phyloP scores from a whole-genome alignment of 1,284 basidiomycete genomes.

The Mycena sp. region DNA sequence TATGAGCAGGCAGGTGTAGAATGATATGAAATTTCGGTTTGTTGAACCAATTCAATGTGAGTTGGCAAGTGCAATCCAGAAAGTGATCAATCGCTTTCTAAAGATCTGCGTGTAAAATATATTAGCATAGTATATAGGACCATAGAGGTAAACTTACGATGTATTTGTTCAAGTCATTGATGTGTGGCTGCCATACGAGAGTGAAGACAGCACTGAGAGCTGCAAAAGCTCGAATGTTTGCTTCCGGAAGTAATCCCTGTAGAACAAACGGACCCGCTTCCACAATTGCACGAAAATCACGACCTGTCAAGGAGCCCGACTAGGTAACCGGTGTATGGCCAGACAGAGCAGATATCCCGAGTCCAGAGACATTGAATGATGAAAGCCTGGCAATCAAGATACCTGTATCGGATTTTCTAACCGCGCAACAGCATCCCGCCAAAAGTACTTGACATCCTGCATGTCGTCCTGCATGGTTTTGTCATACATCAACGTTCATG shows the following conservation, averaged over 20 bases:
- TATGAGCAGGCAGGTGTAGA: no score
- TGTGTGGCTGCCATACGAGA: slow-evolving; percentile 37
- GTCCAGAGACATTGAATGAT: slow-evolving; percentile 39
- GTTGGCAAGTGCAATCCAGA: no score
- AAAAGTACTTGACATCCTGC: slow-evolving; percentile 52
- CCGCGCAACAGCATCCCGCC: slow-evolving; percentile 43
- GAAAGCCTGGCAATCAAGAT: slow-evolving; percentile 35
- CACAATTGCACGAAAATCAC: slow-evolving; percentile 47
- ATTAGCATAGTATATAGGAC: no score
- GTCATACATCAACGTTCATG: no score
- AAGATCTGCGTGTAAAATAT: no score
- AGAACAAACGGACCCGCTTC: slow-evolving; percentile 50
- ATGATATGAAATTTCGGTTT: no score
- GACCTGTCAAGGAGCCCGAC: slow-evolving; percentile 45
- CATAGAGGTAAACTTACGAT: no score
- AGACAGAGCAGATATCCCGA: slow-evolving; percentile 38
- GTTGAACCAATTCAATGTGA: no score
- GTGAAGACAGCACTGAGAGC: slow-evolving; percentile 27
- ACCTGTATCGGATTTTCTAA: slow-evolving; percentile 26
- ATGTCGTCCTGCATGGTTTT: no score
- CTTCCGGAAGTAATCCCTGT: slow-evolving; percentile 34
- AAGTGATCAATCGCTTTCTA: no score
- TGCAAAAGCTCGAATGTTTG: slow-evolving; percentile 27
- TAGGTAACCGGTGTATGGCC: slow-evolving; percentile 47
- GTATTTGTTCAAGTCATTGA: slow-evolving; percentile 32